These are phyloP conservation scores for Rhododendron molle DNA, from an alignment of 148 eudicot genomes.

Conservation along the genomic window DNA sequence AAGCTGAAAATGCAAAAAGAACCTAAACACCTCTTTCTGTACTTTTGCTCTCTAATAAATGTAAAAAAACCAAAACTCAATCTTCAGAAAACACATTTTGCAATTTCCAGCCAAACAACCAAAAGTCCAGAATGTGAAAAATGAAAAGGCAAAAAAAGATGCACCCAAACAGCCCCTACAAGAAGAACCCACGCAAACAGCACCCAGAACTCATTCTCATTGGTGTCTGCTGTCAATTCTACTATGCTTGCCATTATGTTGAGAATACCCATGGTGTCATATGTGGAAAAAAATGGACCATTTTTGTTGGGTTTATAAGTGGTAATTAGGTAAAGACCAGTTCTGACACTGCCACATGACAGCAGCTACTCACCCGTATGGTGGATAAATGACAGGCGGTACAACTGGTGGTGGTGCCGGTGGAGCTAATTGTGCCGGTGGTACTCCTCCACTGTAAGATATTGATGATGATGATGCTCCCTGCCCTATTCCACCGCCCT, in stretches of 20 bases:
- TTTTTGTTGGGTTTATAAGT: neutral
- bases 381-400: slow-evolving; percentile 54
- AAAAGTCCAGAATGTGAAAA: neutral
- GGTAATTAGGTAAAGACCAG: slow-evolving; percentile 4
- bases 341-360: slow-evolving; percentile 6
- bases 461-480: slow-evolving; percentile 24
- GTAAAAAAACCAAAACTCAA: no score
- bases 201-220: neutral
- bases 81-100: no score
- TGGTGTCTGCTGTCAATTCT: neutral
- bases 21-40: no score
- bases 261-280: neutral
- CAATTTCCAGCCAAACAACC: no score
- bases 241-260: neutral
- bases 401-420: slow-evolving; percentile 54
- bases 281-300: neutral
- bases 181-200: neutral
- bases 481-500: slow-evolving; percentile 35
- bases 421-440: neutral
- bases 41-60: no score
- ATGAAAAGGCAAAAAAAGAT: neutral
- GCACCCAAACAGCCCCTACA: neutral
- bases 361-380: slow-evolving; percentile 65
- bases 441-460: slow-evolving; percentile 17
- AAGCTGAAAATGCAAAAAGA: no score